These are phyloP conservation scores for Amanita fuliginea DNA, from an alignment of 768 basidiomycete species.

Conservation along the genomic window DNA sequence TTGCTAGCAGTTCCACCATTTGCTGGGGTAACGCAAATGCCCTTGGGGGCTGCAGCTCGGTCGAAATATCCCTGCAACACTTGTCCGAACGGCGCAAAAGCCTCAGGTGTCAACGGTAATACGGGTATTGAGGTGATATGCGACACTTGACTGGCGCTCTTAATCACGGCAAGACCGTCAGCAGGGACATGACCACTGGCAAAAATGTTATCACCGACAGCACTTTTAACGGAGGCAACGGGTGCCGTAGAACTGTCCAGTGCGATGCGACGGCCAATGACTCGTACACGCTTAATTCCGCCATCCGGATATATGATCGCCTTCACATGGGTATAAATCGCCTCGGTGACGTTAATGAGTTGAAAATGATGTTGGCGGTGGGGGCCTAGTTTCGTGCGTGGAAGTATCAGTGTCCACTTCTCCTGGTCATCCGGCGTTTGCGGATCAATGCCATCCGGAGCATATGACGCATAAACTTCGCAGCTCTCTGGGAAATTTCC, in stretches of 20 bases:
- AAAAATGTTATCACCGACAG: background rate
- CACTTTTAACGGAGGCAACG: background rate
- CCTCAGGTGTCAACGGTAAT: constrained; percentile 70
- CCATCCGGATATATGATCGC: constrained; percentile 92
- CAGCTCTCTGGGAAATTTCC: constrained; percentile 92
- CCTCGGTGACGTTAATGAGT: constrained; percentile 50
- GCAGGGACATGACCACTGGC: background rate
- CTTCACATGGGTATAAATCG: constrained; percentile 70
- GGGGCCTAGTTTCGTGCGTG: constrained; percentile 74
- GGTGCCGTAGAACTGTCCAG: constrained; percentile 4
- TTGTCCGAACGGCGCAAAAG: constrained; percentile 81
- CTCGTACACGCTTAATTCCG: constrained; percentile 86
- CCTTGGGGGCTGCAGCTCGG: constrained; percentile 52
- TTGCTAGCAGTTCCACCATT: constrained; percentile 89
- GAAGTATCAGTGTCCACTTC: constrained; percentile 68
- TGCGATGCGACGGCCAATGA: constrained; percentile 49
- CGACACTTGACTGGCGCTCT: background rate
- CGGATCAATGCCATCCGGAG: constrained; percentile 25
- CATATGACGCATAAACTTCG: constrained; percentile 57
- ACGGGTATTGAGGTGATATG: constrained; percentile 30
- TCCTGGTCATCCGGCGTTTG: constrained; percentile 23
- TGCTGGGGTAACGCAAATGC: constrained; percentile 63
- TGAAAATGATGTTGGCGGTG: constrained; percentile 87
- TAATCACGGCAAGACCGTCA: background rate
- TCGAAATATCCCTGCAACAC: constrained; percentile 84